Evolutionary conservation across 192 early-diverging fungal genomes (phyloP), one percentile per base, ranked within the genome.

Genomic region (Spizellomyces punctatus): DNA sequence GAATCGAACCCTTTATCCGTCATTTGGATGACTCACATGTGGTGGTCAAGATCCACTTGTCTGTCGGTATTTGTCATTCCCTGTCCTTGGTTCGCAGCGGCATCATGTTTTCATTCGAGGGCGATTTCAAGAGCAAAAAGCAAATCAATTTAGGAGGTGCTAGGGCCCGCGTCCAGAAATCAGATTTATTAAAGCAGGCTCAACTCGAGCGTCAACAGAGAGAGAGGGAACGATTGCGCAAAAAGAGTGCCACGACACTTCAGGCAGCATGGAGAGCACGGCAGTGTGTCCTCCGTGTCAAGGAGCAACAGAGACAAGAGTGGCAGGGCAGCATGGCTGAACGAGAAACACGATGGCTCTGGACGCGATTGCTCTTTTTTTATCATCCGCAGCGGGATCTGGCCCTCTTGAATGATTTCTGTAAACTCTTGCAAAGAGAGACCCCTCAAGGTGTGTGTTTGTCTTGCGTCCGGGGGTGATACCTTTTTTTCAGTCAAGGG

Each of bases 81-180:
- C n/a, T n/a, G n/a, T n/a, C n/a, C n/a, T n/a, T n/a, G n/a, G n/a
- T n/a, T n/a, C n/a, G n/a, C n/a, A n/a, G n/a, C n/a, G n/a, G n/a
- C n/a, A n/a, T n/a, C n/a, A 75, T 75, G 74, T 75, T 63, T 46
- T 64, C 67, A 14, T 96, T 96, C 74, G 91, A 93, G 63, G 95
- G 95, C 21, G 89, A 91, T 70, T 91, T 88, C 75, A 93, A 90
- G 78, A 63, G 81, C 44, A 86, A 86, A 57, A 81, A 90, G 17
- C 84, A 86, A 50, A 97, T 97, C 65, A 94, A 91, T 66, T 83
- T 98, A 45, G 95, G 94, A 58, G 93, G 94, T 0, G 78, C 54
- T n/a, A 84, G 76, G 52, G 56, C 74, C n/a, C 80, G 86, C 58
- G 77, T 88, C n/a, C 90, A 92, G 72, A 90, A 90, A 62, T 77